These are phyloP conservation scores for Paramarasmius palmivorus DNA, from an alignment of 1,284 basidiomycete species.

Conservation along the genomic window DNA sequence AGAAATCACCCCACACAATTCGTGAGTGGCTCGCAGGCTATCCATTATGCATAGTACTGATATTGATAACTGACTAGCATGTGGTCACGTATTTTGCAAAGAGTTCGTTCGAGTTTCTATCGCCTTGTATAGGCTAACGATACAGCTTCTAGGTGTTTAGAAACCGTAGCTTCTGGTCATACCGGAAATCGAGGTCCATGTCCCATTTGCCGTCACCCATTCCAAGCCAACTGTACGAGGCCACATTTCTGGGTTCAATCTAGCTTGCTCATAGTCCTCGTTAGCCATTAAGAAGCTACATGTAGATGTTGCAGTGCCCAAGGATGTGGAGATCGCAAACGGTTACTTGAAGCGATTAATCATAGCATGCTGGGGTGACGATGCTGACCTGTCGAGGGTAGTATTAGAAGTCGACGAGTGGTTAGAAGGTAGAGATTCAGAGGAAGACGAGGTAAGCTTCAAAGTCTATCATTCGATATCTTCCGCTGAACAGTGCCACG, in stretches of 20 bases:
- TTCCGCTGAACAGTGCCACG: too few relatives aligned
- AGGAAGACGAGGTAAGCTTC: not conserved
- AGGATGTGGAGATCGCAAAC: not conserved
- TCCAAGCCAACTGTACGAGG: not conserved
- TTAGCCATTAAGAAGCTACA: conserved; percentile 3
- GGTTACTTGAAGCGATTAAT: not conserved
- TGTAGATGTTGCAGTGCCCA: not conserved
- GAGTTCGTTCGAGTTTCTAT: not conserved
- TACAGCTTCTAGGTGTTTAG: not conserved
- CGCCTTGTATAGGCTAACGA: not conserved
- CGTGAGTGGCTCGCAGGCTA: not conserved
- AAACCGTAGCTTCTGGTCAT: not conserved
- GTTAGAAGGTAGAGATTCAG: not conserved
- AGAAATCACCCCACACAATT: conserved; percentile 1
- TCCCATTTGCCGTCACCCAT: not conserved
- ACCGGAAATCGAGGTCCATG: not conserved
- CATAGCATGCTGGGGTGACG: not conserved
- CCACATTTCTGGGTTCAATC: not conserved
- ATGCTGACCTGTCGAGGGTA: not conserved
- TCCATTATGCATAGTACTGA: too few relatives aligned
- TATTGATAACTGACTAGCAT: not conserved
- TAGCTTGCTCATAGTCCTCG: not conserved
- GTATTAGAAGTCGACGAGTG: not conserved
- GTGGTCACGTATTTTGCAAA: conserved; percentile 1
- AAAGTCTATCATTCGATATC: not conserved